A percentile compares a stretch with the other conserved stretches of the same genome.
phyloP scores from a whole-genome alignment of 352 stramenopile genomes.

The Sclerospora graminicola region DNA sequence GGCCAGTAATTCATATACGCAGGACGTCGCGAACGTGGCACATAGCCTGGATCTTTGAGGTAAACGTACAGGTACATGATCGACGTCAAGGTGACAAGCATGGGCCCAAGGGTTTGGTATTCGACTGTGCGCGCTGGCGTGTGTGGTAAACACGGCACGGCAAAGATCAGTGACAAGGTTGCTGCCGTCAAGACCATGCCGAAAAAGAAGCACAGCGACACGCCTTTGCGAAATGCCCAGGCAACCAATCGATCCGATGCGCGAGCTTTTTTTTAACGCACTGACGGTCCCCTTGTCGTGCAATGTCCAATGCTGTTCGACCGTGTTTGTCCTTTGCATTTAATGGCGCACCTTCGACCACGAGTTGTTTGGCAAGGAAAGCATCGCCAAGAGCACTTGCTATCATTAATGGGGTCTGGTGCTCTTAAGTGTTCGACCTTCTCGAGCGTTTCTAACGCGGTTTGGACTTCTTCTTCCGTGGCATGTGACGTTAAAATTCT shows the following conservation, averaged over 20 bases:
- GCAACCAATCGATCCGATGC: constrained; percentile 56
- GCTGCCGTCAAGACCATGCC: constrained; percentile 39
- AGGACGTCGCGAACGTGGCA: constrained; percentile 43
- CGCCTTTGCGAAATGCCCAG: constrained; percentile 47
- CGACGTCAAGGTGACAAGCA: constrained; percentile 32
- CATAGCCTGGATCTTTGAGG: constrained; percentile 67
- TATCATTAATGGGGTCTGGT: constrained; percentile 78
- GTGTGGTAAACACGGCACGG: constrained; percentile 32
- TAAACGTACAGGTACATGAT: constrained; percentile 71
- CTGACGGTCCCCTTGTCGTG: constrained; percentile 49
- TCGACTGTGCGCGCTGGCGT: constrained; percentile 3
- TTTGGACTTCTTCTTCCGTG: no score
- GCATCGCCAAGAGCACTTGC: constrained; percentile 64
- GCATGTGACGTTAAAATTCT: no score
- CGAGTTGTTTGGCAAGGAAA: constrained; percentile 76
- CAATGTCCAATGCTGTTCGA: constrained; percentile 66
- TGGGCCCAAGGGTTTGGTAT: constrained; percentile 25
- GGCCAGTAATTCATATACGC: constrained; percentile 69
- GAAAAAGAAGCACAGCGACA: constrained; percentile 65
- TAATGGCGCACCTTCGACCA: constrained; percentile 65
- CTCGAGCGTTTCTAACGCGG: no score
- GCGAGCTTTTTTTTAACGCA: constrained; percentile 55
- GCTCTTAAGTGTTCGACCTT: no score
- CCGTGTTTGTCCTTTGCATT: constrained; percentile 58
- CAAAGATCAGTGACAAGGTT: constrained; percentile 41